phyloP scores from a whole-genome alignment of 2,329 filamentous ascomycete genomes.

The Eurotiales sp. region DNA sequence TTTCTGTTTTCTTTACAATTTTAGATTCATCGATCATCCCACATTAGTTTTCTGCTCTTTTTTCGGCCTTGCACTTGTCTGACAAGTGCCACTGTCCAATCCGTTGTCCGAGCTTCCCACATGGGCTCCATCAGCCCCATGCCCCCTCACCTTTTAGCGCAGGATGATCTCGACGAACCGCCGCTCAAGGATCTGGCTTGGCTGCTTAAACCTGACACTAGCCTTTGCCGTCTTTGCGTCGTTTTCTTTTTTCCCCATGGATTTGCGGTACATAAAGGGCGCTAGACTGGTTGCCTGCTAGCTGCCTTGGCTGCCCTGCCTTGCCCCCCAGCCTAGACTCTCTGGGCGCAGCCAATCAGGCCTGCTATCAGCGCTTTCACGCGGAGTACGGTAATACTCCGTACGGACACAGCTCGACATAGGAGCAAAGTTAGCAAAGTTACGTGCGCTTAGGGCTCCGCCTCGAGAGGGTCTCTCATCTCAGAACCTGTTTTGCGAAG shows the following conservation, averaged over 20 bases:
- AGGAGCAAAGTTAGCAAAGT: too few species aligned
- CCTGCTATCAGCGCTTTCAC: constrained; percentile 11
- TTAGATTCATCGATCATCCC: constrained; percentile 2
- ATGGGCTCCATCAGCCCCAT: neutral
- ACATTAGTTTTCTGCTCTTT: neutral
- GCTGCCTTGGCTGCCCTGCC: constrained; percentile 3
- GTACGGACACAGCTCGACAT: neutral
- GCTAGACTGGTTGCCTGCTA: constrained; percentile 6
- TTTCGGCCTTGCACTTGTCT: neutral
- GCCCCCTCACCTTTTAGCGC: neutral
- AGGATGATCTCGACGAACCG: constrained; percentile 6
- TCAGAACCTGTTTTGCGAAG: too few species aligned
- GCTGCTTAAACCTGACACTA: neutral
- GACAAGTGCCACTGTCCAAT: neutral
- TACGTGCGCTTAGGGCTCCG: too few species aligned
- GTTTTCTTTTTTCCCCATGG: constrained; percentile 4
- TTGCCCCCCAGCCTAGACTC: too few species aligned
- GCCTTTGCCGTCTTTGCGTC: neutral
- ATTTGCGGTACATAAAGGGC: constrained; percentile 14
- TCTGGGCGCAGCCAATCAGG: too few species aligned
- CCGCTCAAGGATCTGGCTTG: constrained; percentile 10
- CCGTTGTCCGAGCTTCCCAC: neutral
- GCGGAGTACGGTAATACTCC: neutral
- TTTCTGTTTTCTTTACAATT: neutral
- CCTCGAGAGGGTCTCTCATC: too few species aligned